Evolutionary conservation across 2,329 filamentous ascomycete species (phyloP).

Genomic region (Davidsoniella neocaledoniae): DNA sequence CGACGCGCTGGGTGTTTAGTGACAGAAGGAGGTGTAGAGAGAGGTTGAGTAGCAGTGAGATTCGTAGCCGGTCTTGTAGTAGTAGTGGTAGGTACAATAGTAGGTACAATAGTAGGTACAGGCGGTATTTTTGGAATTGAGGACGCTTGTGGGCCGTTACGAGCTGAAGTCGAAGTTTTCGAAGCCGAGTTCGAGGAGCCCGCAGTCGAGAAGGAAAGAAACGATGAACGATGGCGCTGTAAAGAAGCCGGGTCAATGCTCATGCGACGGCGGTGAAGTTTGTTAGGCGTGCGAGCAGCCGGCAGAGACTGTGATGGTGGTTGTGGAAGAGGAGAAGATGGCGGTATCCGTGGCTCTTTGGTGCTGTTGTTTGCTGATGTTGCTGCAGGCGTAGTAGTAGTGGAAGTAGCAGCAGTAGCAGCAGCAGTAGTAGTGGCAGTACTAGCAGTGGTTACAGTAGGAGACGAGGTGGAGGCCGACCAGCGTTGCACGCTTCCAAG

Average conservation of each 20-base stretch:
- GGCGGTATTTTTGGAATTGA: not conserved
- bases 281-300: not conserved
- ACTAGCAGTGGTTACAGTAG: not conserved
- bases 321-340: not conserved
- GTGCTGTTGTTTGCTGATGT: too few relatives aligned
- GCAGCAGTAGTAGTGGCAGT: not conserved
- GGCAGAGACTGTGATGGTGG: not conserved
- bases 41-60: not conserved
- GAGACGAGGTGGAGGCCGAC: not conserved
- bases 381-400: too few relatives aligned
- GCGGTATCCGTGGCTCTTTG: too few relatives aligned
- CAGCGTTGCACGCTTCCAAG: conserved; percentile 1
- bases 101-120: not conserved
- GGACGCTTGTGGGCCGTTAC: not conserved
- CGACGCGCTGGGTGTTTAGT: conserved; percentile 1
- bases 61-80: not conserved
- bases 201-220: not conserved
- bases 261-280: conserved; percentile 3
- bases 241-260: conserved; percentile 2
- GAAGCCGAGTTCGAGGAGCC: not conserved
- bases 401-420: not conserved
- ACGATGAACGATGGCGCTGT: not conserved
- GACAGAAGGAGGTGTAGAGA: not conserved
- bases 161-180: not conserved
- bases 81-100: not conserved